Conservation (phyloP, 2,329 filamentous ascomycete species). For the Sarocladium strictum region DNA sequence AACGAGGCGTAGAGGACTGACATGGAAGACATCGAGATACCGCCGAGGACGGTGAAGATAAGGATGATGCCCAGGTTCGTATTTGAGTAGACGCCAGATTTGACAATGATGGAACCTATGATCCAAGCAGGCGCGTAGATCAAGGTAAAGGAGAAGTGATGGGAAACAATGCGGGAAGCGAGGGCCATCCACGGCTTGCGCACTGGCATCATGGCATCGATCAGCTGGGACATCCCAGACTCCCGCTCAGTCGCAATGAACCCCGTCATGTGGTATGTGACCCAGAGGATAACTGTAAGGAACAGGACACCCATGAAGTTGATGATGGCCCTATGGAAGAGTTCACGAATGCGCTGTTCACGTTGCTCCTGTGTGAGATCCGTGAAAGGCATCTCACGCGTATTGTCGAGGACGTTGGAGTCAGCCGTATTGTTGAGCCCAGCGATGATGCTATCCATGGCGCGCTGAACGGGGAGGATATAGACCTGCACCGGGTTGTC, state of each 20-base stretch:
- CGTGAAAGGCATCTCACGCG: conserved; percentile 70
- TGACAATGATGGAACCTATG: conserved; percentile 62
- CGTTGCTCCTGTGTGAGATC: conserved; percentile 62
- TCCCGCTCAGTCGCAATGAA: conserved; percentile 83
- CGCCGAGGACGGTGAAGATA: conserved; percentile 69
- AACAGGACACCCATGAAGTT: conserved; percentile 74
- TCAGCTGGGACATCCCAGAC: conserved; percentile 77
- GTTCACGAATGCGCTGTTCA: conserved; percentile 55
- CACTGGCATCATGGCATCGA: conserved; percentile 89
- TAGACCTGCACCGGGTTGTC: conserved; percentile 75
- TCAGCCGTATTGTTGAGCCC: conserved; percentile 37
- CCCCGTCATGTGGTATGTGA: conserved; percentile 82
- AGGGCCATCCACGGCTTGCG: conserved; percentile 69
- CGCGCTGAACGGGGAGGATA: conserved; percentile 70
- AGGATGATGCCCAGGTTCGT: conserved; percentile 62
- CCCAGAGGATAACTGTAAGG: conserved; percentile 71
- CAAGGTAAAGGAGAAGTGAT: conserved; percentile 73
- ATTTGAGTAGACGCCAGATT: conserved; percentile 56
- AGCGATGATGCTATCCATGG: conserved; percentile 70
- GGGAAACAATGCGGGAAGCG: conserved; percentile 68
- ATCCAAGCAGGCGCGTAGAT: conserved; percentile 83
- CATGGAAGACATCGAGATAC: conserved; percentile 71
- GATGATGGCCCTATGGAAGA: conserved; percentile 67
- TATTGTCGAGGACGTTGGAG: conserved; percentile 27
- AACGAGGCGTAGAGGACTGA: conserved; percentile 77